Base-by-base conservation (phyloP, 257 asterid genomes). In the Forsythia suspensa region DNA sequence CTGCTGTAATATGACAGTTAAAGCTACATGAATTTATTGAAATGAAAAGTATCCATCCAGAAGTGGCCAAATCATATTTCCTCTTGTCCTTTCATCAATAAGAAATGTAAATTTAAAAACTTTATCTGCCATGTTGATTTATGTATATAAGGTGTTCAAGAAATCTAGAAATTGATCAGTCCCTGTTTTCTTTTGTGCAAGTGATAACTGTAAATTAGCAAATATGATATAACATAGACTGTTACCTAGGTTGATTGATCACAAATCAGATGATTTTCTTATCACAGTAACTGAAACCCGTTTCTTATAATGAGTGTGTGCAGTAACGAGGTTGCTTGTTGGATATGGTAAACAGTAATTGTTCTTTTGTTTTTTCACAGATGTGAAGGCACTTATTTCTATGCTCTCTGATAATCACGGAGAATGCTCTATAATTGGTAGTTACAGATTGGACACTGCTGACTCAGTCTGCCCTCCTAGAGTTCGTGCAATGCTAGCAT, bases 381-480 rank as follows among this genome's bases (percentile, higher is more conserved):
- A 96, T 87, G 71, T 92, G 80, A 91, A 87, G 91, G 99, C 94
- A 44, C 97, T 96, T 36, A 86, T 94, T 48, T 85, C 99, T 18
- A 85, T 89, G 61, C 94, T 96, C 29, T 85, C 94, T 2, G 98
- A 92, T 85, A 86, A 85, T 80, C 92, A 93, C 76, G 99, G 95
- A 76, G 97, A 92, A 38, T 95, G 94, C 91, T 84, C 96, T 83
- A 85, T 86, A 18, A 81, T 87, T 67, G 94, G 95, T 77, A 87
- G 92, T 86, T 96, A 94, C 80, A 86, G 89, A 69, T 81, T 83
- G 66, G 98, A 96, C 89, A 84, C 84, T 6, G 82, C 88, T 5
- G 97, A 91, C 78, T 96, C 99, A 39, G 84, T 96, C 48, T 96
- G 99, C 88, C 99, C 97, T 6, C 94, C 97, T 73, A 94, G 89